Conservation (phyloP, 2,329 filamentous ascomycete species). For the Claviceps sp. region DNA sequence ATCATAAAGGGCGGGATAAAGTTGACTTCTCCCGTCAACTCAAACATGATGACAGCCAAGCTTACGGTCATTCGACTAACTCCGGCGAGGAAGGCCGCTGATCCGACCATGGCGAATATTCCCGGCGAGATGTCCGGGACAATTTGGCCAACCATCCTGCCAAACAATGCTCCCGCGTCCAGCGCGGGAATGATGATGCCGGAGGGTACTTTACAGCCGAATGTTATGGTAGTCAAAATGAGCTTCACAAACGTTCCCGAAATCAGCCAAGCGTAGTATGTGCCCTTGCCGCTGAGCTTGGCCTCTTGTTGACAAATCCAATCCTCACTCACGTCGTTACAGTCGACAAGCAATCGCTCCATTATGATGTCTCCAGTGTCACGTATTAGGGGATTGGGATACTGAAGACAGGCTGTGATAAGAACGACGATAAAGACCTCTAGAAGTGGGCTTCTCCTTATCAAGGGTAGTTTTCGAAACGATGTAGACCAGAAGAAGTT, state of each 20-base stretch:
- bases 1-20: constrained; percentile 46
- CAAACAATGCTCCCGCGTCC: constrained; percentile 44
- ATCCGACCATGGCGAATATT: constrained; percentile 48
- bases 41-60: constrained; percentile 48
- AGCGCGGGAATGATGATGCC: constrained; percentile 48
- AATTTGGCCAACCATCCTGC: constrained; percentile 33
- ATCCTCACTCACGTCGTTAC: constrained; percentile 21
- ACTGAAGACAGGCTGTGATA: constrained; percentile 39
- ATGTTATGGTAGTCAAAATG: constrained; percentile 42
- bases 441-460: constrained; percentile 41
- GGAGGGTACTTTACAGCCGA: constrained; percentile 45
- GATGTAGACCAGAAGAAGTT: constrained; percentile 44
- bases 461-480: constrained; percentile 37
- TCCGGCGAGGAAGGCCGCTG: constrained; percentile 44
- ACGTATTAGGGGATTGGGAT: constrained; percentile 39
- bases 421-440: constrained; percentile 41
- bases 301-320: constrained; percentile 40
- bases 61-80: constrained; percentile 46
- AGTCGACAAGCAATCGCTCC: constrained; percentile 43
- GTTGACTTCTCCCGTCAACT: constrained; percentile 44
- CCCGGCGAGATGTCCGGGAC: constrained; percentile 34
- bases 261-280: constrained; percentile 36
- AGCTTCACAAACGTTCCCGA: constrained; percentile 42
- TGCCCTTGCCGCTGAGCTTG: constrained; percentile 14
- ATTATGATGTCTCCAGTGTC: constrained; percentile 43